Evolutionary conservation across 768 basidiomycete genomes (phyloP), one percentile per base, ranked within the genome.

Genomic region (Hirschioporus abietinus): DNA sequence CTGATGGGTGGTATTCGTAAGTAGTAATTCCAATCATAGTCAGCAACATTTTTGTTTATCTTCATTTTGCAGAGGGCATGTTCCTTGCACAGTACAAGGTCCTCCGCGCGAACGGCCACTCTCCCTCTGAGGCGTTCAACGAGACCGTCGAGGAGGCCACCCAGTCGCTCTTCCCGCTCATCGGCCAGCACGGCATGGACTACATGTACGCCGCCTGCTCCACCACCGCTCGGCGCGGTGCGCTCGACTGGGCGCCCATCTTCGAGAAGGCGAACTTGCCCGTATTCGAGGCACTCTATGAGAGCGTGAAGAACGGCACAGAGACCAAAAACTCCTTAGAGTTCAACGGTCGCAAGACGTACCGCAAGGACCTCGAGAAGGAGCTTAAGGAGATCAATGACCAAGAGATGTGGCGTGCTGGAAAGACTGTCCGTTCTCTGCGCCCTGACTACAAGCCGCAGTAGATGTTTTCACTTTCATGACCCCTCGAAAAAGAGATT

Each of bases 61-160:
- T 35, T 64, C 64, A 66, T 52, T 69, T 66, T 26, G 62, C 67
- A 92, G 90, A 99, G 90, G 97, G 97, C 71, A 87, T 99, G 76
- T 99, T 99, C 92, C 84, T 95, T 72, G 97, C 97, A 57, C 97
- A 99, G 80, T 99, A 99, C 87, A 88, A 95, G 85, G 91, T 96
- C 67, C 92, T 97, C 74, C 93, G 95, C 76, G 92, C 90, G 75
- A 96, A 96, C 76, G 95, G 95, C 66, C 97, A 99, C 86, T 82
- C 88, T 4, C 97, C 97, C 65, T 99, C 96, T 58, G 97, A 99
- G 78, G 96, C 96, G 63, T 99, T 99, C 88, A 99, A 99, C 80
- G 97, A 99, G 84, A 99, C 97, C 67, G 97, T 99, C 68, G 97
- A 99, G 80, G 97, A 99, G 82, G 97, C 97, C n/a, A 99, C 96